Conservation (phyloP, 768 basidiomycete genomes). For the Favolaschia claudopus region DNA sequence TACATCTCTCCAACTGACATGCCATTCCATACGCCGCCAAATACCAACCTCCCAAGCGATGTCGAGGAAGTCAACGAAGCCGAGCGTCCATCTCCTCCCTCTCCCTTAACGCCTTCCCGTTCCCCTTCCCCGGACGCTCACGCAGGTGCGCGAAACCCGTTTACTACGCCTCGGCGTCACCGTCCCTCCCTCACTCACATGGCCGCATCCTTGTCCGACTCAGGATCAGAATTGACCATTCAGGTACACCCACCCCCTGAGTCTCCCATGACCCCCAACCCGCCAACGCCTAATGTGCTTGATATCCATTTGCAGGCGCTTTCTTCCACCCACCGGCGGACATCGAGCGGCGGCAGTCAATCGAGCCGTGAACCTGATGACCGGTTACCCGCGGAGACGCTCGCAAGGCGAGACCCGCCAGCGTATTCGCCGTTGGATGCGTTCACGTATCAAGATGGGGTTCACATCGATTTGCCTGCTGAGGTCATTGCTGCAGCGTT, state of each 20-base stretch:
- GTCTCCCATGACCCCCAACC: slow-evolving; percentile 79
- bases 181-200: slow-evolving; percentile 73
- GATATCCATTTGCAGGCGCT: slow-evolving; percentile 85
- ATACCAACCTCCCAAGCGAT: slow-evolving; percentile 52
- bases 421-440: slow-evolving; percentile 91
- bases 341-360: slow-evolving; percentile 41
- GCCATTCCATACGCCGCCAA: slow-evolving; percentile 63
- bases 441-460: slow-evolving; percentile 84
- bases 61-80: slow-evolving; percentile 35
- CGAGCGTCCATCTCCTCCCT: slow-evolving; percentile 41
- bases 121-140: slow-evolving; percentile 66
- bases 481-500: slow-evolving; percentile 91
- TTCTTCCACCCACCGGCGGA: slow-evolving; percentile 47
- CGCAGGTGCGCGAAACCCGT: slow-evolving; percentile 86
- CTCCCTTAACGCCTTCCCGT: slow-evolving; percentile 56
- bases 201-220: slow-evolving; percentile 62
- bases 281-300: slow-evolving; percentile 83
- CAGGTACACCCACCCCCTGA: slow-evolving; percentile 83
- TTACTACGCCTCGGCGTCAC: slow-evolving; percentile 75
- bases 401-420: slow-evolving; percentile 75
- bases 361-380: slow-evolving; percentile 34
- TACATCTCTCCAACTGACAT: slow-evolving; percentile 71
- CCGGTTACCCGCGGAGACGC: slow-evolving; percentile 41
- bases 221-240: slow-evolving; percentile 73
- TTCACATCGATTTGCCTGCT: slow-evolving; percentile 92